Conservation (phyloP, 2,329 filamentous ascomycete species). For the Diaporthe citrichinensis region DNA sequence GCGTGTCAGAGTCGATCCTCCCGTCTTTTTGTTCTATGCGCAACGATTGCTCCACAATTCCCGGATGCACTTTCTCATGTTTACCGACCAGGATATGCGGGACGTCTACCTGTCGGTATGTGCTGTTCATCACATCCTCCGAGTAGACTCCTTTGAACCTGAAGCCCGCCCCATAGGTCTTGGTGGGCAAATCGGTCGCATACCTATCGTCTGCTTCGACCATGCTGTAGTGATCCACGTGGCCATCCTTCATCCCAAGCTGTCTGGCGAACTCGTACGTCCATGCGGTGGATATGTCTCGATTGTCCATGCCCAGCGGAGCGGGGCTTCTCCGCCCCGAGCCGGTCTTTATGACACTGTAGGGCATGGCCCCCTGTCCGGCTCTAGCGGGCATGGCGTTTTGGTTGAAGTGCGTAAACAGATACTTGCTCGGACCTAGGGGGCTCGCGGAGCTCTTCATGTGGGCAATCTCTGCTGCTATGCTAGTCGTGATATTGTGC, state of each 20-base stretch:
- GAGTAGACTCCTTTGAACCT: background rate
- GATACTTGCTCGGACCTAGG: slow-evolving; percentile 15
- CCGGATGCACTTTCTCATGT: background rate
- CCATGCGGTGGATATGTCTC: slow-evolving; percentile 38
- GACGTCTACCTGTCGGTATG: slow-evolving; percentile 33
- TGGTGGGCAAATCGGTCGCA: background rate
- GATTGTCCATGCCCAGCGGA: slow-evolving; percentile 38
- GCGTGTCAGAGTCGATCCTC: background rate
- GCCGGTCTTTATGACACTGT: slow-evolving; percentile 13
- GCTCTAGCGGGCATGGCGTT: background rate
- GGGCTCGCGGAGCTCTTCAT: background rate
- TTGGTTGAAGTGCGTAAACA: slow-evolving; percentile 15
- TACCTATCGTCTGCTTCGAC: background rate
- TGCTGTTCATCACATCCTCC: slow-evolving; percentile 1
- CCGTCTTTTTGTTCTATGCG: slow-evolving; percentile 17
- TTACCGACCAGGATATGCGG: slow-evolving; percentile 1
- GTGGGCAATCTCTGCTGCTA: slow-evolving; percentile 34
- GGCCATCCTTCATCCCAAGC: slow-evolving; percentile 32
- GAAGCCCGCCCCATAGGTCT: slow-evolving; percentile 10
- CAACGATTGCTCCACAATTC: background rate
- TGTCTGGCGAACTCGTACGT: slow-evolving; percentile 36
- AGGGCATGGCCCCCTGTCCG: slow-evolving; percentile 23
- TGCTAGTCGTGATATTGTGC: slow-evolving; percentile 34
- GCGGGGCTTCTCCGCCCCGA: slow-evolving; percentile 1
- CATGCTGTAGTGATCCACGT: slow-evolving; percentile 35